Evolutionary conservation across 1,284 basidiomycete species (phyloP).

Genomic region (Acaromyces ingoldii): DNA sequence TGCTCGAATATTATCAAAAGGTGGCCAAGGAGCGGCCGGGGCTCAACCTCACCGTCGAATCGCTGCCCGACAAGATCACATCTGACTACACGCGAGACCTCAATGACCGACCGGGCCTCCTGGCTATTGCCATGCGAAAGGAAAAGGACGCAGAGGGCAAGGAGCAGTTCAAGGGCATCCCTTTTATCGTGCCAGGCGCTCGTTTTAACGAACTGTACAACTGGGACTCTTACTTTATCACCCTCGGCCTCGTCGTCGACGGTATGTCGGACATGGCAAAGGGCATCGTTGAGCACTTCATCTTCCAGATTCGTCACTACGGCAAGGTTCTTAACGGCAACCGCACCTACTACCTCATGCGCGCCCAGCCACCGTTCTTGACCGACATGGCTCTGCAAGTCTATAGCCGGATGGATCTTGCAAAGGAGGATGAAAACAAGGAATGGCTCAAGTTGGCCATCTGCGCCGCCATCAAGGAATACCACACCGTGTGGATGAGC

Average conservation of each 20-base stretch:
- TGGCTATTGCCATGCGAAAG: conserved; percentile 87
- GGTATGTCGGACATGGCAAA: conserved; percentile 88
- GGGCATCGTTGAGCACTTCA: conserved; percentile 96
- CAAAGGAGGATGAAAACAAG: conserved; percentile 72
- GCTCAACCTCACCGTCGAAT: conserved; percentile 82
- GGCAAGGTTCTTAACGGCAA: conserved; percentile 62
- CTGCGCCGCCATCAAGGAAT: conserved; percentile 95
- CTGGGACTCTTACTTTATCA: conserved; percentile 70
- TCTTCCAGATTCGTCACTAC: conserved; percentile 97
- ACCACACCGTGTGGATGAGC: conserved; percentile 93
- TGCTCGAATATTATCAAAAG: conserved; percentile 80
- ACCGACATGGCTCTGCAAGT: conserved; percentile 98
- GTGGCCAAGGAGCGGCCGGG: conserved; percentile 57
- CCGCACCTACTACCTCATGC: conserved; percentile 68
- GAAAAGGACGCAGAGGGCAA: conserved; percentile 60
- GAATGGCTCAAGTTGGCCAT: conserved; percentile 91
- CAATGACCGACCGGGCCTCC: conserved; percentile 85
- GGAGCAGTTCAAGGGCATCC: conserved; percentile 74
- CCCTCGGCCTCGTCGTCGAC: conserved; percentile 88
- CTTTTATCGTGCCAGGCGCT: conserved; percentile 91
- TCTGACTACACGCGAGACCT: conserved; percentile 84
- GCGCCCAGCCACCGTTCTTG: conserved; percentile 94
- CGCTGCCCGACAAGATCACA: conserved; percentile 82
- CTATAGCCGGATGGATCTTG: conserved; percentile 87
- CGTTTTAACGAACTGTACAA: conserved; percentile 85